phyloP scores from a whole-genome alignment of 2,329 filamentous ascomycete species.

The Cladosporium sp. region DNA sequence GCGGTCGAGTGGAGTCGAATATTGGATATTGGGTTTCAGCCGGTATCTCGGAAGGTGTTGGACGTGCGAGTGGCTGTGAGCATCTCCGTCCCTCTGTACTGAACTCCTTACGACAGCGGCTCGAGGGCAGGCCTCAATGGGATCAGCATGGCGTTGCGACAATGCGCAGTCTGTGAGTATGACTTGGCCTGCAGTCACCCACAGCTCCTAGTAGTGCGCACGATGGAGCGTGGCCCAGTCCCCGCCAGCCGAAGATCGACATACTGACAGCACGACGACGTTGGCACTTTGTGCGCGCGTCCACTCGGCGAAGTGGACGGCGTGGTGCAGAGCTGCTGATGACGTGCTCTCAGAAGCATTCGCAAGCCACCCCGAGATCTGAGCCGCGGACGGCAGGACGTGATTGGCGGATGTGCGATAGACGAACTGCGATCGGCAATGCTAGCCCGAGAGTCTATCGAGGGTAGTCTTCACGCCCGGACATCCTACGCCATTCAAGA shows the following conservation, averaged over 20 bases:
- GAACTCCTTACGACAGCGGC: too few relatives aligned
- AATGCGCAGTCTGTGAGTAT: too few relatives aligned
- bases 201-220: neutral
- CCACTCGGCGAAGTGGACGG: too few relatives aligned
- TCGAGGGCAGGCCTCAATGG: too few relatives aligned
- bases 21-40: neutral
- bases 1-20: neutral
- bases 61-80: neutral
- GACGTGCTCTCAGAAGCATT: neutral
- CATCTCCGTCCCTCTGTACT: neutral
- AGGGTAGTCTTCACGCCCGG: too few relatives aligned
- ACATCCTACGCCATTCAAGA: neutral
- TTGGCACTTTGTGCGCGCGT: too few relatives aligned
- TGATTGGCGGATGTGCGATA: constrained; percentile 6
- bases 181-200: neutral
- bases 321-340: neutral
- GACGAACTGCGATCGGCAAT: constrained; percentile 2
- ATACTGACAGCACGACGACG: neutral
- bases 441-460: neutral
- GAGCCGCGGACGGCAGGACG: neutral
- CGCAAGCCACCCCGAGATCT: neutral
- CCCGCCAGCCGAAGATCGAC: neutral
- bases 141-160: too few relatives aligned
- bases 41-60: neutral
- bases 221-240: neutral